Percentiles rank a stretch among this genome's conserved stretches.
Evolutionary conservation across 192 early-diverging fungal species (phyloP).

Genomic region (Nowakowskiella sp.): DNA sequence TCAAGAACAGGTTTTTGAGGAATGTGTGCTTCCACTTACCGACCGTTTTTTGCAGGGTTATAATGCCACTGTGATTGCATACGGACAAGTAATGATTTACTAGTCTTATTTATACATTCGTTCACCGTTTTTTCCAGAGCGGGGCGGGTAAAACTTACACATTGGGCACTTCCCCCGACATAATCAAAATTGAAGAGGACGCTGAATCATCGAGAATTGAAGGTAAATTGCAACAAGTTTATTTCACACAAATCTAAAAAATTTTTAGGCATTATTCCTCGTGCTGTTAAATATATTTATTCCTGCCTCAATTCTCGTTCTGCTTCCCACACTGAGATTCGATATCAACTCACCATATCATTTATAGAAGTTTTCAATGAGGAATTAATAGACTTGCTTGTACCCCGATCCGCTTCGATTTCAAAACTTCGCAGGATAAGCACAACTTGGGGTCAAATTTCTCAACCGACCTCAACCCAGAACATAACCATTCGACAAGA

Average conservation of each 20-base stretch:
- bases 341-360: conserved; percentile 52
- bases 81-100: conserved; percentile 35
- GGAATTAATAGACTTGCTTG: conserved; percentile 88
- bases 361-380: conserved; percentile 99
- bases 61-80: conserved; percentile 47
- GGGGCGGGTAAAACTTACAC: conserved; percentile 53
- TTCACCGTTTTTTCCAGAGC: conserved; percentile 22
- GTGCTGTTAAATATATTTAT: conserved; percentile 38
- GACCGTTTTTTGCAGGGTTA: conserved; percentile 47
- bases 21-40: conserved; percentile 52
- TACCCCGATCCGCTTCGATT: conserved; percentile 44
- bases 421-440: conserved; percentile 37
- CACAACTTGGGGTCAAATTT: too few species aligned
- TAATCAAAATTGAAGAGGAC: conserved; percentile 11
- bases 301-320: background rate
- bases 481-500: conserved; percentile 84
- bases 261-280: conserved; percentile 38
- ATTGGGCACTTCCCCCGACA: conserved; percentile 47
- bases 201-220: conserved; percentile 3
- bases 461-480: too few species aligned
- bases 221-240: conserved; percentile 2
- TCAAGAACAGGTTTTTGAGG: conserved; percentile 75
- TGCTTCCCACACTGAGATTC: conserved; percentile 2
- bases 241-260: background rate
- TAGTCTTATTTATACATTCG: conserved; percentile 4